Base-by-base conservation (phyloP, 129 eudicot species). In the Sambucus nigra region DNA sequence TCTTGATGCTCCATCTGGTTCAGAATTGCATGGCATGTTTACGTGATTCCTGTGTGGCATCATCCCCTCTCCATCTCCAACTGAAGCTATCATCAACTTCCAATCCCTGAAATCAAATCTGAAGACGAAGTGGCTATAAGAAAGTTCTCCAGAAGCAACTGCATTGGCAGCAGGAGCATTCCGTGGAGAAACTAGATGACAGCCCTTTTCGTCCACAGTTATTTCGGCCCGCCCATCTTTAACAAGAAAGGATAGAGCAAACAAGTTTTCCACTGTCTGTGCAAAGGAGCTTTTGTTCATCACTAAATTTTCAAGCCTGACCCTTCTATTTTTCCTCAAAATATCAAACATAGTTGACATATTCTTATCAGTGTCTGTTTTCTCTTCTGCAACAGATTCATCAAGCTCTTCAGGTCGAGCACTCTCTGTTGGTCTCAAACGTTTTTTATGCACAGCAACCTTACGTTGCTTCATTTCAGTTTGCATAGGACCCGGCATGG, bases 401-500 rank as follows among this genome's bases (percentile, higher is more conserved):
- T 79, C 83, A 71, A 92, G 91, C 99, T 92, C 94, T 65, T 92
- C 91, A 21, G 99, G 96, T 0, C 73, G 74, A 27, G 84, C 77
- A 25, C 58, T 70, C 59, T 72, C 91, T 1, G 91, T 60, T 20
- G 78, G 82, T 71, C 50, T 82, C 57, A 69, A 53, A 45, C 67
- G 94, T 63, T 57, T 86, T 70, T 70, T 77, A 21, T 55, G 91
- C 28, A 58, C 78, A 28, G 22, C 74, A 61, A 50, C 46, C 53
- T 75, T 86, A 17, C 94, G 81, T 60, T 77, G 95, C 78, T 86
- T 92, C 16, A 85, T 21, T 65, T 92, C 94, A 59, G 78, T 70
- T 68, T 69, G 75, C 99, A 86, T 86, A 5, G 99, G 99, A 21
- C 99, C 99, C 79, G 86, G 73, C 95, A 91, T 85, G 31, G 95